phyloP scores from a whole-genome alignment of 164 flowering plant genomes.

The Dillenia turbinata region DNA sequence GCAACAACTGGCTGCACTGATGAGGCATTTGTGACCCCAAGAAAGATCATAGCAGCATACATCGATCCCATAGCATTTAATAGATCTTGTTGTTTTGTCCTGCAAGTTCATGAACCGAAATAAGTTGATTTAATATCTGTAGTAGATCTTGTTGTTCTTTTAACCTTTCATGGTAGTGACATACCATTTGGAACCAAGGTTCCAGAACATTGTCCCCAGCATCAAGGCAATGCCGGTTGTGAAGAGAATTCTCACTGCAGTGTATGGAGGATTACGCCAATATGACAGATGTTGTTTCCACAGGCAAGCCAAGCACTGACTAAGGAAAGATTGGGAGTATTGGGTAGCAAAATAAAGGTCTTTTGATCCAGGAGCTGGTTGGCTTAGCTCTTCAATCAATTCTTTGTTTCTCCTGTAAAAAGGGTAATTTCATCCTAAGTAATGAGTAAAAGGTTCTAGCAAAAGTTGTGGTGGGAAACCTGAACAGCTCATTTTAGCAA shows the following conservation, averaged over 20 bases:
- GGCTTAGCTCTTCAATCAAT: slow-evolving; percentile 21
- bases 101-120: slow-evolving; percentile 5
- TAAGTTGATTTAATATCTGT: background rate
- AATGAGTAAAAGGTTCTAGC: too few relatives aligned
- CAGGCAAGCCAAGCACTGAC: slow-evolving; percentile 28
- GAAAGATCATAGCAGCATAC: slow-evolving; percentile 25
- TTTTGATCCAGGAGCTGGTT: slow-evolving; percentile 19
- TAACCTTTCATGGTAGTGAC: background rate
- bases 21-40: slow-evolving; percentile 24
- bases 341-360: slow-evolving; percentile 23
- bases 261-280: slow-evolving; percentile 32
- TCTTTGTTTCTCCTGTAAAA: slow-evolving; percentile 18
- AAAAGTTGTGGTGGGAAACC: too few relatives aligned
- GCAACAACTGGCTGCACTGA: slow-evolving; percentile 31
- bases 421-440: too few relatives aligned
- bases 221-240: slow-evolving; percentile 24
- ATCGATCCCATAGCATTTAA: slow-evolving; percentile 34
- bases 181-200: slow-evolving; percentile 26
- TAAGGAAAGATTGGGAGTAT: slow-evolving; percentile 23
- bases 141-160: too few relatives aligned
- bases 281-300: slow-evolving; percentile 38
- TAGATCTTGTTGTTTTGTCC: slow-evolving; percentile 16
- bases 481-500: too few relatives aligned
- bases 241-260: slow-evolving; percentile 29
- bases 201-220: slow-evolving; percentile 32